These are phyloP conservation scores for Tetrapyrgos nigripes DNA, from an alignment of 1,284 basidiomycete genomes.

Conservation along the genomic window DNA sequence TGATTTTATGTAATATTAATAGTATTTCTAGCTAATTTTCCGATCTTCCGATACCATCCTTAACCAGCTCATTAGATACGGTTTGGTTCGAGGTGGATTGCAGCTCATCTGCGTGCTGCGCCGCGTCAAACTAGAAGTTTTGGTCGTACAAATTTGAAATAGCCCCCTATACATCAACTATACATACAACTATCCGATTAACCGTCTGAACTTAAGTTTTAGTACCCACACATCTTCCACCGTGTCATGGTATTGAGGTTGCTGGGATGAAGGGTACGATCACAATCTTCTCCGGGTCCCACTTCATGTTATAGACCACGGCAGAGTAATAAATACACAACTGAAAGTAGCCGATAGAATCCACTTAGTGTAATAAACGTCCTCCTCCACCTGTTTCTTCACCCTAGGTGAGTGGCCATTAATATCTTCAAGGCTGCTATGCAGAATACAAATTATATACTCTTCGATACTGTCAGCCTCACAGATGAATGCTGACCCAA, in stretches of 20 bases:
- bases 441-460: slow-evolving; percentile 29
- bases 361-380: slow-evolving; percentile 60
- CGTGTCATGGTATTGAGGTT: slow-evolving; percentile 17
- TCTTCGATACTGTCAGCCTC: slow-evolving; percentile 46
- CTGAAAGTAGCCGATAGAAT: slow-evolving; percentile 46
- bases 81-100: too few species aligned
- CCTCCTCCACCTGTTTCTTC: slow-evolving; percentile 50
- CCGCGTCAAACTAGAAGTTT: too few species aligned
- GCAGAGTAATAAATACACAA: not conserved
- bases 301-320: too few species aligned
- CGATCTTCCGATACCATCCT: too few species aligned
- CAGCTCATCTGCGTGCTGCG: too few species aligned
- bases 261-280: slow-evolving; percentile 17
- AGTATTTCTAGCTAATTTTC: too few species aligned
- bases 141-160: too few species aligned
- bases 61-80: too few species aligned
- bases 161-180: too few species aligned
- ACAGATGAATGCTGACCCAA: slow-evolving; percentile 48
- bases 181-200: not conserved
- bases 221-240: too few species aligned
- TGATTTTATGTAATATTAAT: too few species aligned
- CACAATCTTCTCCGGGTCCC: slow-evolving; percentile 46
- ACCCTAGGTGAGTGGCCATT: slow-evolving; percentile 51
- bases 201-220: not conserved
- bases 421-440: slow-evolving; percentile 49